These are phyloP conservation scores for Debaryomyces maramus DNA, from an alignment of 805 yeast species.

Conservation along the genomic window DNA sequence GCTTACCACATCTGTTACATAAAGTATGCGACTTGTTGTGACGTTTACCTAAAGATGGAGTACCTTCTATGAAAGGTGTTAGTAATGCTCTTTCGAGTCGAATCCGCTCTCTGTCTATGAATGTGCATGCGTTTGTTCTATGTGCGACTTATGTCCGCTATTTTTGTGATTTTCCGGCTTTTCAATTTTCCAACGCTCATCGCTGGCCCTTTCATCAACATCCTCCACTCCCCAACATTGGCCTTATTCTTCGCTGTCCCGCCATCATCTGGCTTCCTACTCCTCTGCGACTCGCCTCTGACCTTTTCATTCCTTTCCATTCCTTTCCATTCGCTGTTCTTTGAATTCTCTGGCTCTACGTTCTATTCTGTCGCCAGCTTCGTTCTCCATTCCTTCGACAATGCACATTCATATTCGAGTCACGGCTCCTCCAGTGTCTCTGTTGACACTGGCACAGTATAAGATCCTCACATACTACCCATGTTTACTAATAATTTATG, in stretches of 20 bases:
- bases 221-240: no score
- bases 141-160: background rate
- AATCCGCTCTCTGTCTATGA: background rate
- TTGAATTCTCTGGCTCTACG: background rate
- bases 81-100: constrained; percentile 11
- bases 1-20: constrained; percentile 98
- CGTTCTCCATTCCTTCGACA: background rate
- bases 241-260: no score
- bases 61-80: constrained; percentile 69
- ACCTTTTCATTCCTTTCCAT: no score
- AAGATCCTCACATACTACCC: constrained; percentile 65
- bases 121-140: constrained; percentile 1
- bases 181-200: no score
- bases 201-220: no score
- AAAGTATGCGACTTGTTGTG: constrained; percentile 99
- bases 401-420: background rate
- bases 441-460: background rate
- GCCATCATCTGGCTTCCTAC: no score
- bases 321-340: background rate
- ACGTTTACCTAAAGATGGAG: constrained; percentile 99
- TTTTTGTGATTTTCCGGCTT: no score
- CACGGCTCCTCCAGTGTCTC: no score
- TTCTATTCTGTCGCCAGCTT: background rate
- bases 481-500: constrained; percentile 50
- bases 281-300: no score